phyloP scores from a whole-genome alignment of 2,329 filamentous ascomycete species.

The Colletotrichum tropicale region DNA sequence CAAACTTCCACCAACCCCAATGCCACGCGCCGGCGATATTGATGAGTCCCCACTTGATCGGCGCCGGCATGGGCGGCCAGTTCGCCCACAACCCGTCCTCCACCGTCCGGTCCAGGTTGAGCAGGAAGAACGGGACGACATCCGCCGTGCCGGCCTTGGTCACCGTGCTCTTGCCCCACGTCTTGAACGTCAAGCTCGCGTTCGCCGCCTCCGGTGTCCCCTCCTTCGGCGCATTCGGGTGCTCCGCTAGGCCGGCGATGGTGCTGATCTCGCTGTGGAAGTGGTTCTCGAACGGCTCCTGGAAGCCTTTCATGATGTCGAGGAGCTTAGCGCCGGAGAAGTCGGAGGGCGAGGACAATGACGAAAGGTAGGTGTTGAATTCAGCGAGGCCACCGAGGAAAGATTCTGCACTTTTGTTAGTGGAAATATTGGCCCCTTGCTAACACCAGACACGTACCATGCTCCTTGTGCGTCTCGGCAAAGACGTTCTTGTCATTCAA shows the following conservation, averaged over 20 bases:
- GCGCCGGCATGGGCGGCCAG: constrained; percentile 69
- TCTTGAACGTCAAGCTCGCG: constrained; percentile 58
- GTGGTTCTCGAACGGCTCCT: constrained; percentile 54
- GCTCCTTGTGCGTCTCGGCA: constrained; percentile 58
- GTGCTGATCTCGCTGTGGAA: constrained; percentile 61
- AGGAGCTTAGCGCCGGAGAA: constrained; percentile 50
- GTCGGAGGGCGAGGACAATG: constrained; percentile 42
- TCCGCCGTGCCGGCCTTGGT: constrained; percentile 63
- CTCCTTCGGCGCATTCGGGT: constrained; percentile 54
- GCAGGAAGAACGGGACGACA: constrained; percentile 67
- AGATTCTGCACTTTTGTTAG: constrained; percentile 31
- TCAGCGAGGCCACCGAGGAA: constrained; percentile 57
- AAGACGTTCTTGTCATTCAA: constrained; percentile 55
- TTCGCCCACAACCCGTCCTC: constrained; percentile 65
- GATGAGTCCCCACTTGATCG: constrained; percentile 63
- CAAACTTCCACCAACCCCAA: constrained; percentile 67
- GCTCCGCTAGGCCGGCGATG: constrained; percentile 52
- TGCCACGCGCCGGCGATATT: constrained; percentile 63
- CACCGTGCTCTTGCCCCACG: constrained; percentile 68
- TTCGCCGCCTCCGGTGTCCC: constrained; percentile 47
- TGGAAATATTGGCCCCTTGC: neutral
- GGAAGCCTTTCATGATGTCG: constrained; percentile 55
- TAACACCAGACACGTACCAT: constrained; percentile 43
- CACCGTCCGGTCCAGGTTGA: constrained; percentile 64
- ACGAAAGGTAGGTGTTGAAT: constrained; percentile 57